Conservation (phyloP, 2,329 filamentous ascomycete species). For the Xylaria multiplex region DNA sequence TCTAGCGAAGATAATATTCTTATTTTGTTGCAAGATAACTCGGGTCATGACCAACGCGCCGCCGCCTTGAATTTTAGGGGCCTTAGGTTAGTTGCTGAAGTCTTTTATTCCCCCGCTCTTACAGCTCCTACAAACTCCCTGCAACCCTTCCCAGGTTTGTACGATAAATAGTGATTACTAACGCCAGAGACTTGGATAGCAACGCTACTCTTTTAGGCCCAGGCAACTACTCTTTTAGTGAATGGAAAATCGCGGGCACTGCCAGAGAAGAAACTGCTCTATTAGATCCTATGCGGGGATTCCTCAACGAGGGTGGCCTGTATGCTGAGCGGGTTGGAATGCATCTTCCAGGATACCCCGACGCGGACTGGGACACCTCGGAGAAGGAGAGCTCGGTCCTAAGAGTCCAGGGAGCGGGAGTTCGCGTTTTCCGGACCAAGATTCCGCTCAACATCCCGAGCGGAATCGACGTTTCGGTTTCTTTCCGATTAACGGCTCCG, state of each 20-base stretch:
- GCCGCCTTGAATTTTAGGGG: conserved; percentile 61
- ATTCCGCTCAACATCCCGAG: conserved; percentile 61
- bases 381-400: conserved; percentile 45
- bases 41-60: conserved; percentile 65
- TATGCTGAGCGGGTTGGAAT: conserved; percentile 67
- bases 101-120: no score
- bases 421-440: conserved; percentile 65
- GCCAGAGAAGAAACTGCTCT: conserved; percentile 58
- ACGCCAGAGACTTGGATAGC: conserved; percentile 25
- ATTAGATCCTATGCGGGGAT: conserved; percentile 65
- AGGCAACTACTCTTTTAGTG: conserved; percentile 54
- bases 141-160: no score
- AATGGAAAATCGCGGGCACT: conserved; percentile 68
- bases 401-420: conserved; percentile 60
- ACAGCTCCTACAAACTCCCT: no score
- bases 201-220: conserved; percentile 61
- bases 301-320: conserved; percentile 67
- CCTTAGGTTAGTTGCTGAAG: conserved; percentile 48
- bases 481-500: conserved; percentile 62
- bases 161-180: no score
- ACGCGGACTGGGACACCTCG: conserved; percentile 50
- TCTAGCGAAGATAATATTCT: conserved; percentile 57
- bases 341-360: conserved; percentile 67
- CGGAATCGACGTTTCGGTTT: conserved; percentile 65
- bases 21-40: conserved; percentile 68